These are phyloP conservation scores for Aspergillus brasiliensis DNA, from an alignment of 2,329 filamentous ascomycete species.

Conservation along the genomic window DNA sequence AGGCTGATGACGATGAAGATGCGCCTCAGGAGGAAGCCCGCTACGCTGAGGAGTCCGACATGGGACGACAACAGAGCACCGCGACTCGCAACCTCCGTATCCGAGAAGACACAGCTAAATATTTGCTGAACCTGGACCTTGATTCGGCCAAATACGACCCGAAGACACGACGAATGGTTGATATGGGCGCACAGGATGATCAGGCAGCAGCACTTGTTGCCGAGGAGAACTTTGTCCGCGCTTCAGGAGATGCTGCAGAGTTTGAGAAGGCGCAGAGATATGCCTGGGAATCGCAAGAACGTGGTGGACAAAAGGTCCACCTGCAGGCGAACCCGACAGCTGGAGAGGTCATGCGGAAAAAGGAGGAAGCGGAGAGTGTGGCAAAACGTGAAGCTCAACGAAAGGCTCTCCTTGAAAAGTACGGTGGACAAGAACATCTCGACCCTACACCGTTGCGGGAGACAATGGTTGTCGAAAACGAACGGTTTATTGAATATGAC, in stretches of 20 bases:
- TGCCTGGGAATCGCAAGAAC: constrained; percentile 94
- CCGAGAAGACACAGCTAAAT: constrained; percentile 96
- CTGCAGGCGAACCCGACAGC: constrained; percentile 95
- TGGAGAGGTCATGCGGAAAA: constrained; percentile 80
- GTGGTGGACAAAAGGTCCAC: constrained; percentile 77
- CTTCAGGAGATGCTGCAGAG: constrained; percentile 86
- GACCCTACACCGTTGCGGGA: constrained; percentile 65
- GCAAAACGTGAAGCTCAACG: constrained; percentile 67
- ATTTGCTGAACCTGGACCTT: constrained; percentile 88
- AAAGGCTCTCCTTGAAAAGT: constrained; percentile 76
- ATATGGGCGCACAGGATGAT: constrained; percentile 77
- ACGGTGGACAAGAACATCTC: constrained; percentile 69
- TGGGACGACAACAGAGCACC: constrained; percentile 90
- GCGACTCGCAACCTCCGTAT: constrained; percentile 88
- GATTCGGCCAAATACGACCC: constrained; percentile 98
- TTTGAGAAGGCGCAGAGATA: constrained; percentile 88
- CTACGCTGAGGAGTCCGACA: constrained; percentile 94
- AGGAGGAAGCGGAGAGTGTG: constrained; percentile 73
- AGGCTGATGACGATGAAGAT: constrained; percentile 57
- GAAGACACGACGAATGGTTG: constrained; percentile 89
- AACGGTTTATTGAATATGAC: constrained; percentile 92
- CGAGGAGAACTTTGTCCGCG: constrained; percentile 88
- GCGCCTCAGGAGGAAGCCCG: constrained; percentile 52
- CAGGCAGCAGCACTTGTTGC: constrained; percentile 80
- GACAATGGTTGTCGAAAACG: constrained; percentile 74